Base-by-base conservation (phyloP, 768 basidiomycete species). In the Serpula lacrymans region DNA sequence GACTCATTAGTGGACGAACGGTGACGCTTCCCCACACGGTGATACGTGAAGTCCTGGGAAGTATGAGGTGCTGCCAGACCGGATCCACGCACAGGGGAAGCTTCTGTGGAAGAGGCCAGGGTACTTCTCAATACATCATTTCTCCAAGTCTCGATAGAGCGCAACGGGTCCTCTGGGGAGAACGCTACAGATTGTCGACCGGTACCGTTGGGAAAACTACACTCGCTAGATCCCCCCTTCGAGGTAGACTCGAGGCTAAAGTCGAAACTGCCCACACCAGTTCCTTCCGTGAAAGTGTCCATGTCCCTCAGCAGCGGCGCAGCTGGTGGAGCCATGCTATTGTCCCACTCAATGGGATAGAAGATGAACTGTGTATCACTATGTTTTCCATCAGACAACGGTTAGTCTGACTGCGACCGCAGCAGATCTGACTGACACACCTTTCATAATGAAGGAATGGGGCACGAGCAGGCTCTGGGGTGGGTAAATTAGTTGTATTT, bases 261-360 rank as follows among this genome's bases (percentile, higher is more conserved):
- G 47, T 75, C 74, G 57, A 77, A 78, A 46, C 74, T 74, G 32
- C 77, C 77, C 42, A 61, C 57, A 12, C 66, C 69, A 7, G 73
- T 75, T 23, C 77, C 77, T 34, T 78, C 77, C n/a, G 75, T 77
- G 63, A 80, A 80, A 39, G 75, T 72, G 45, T 79, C 77, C 23
- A 70, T 54, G 52, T 80, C 78, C 57, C 74, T 78, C 51, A 80
- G 50, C 43, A 66, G 52, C 8, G 77, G 78, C 21, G 78, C 74
- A 3, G 57, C 64, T 13, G 74, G 70, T 24, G 42, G 41, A 37
- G 43, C 45, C 37, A 38, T 39, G 39, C 47, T 46, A 7, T 50
- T 44, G 29, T 56, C 57, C 47, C 55, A 51, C 26, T 54, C 57
- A 33, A 48, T 52, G 33, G 50, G 52, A 30, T 59, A 55, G n/a